These are phyloP conservation scores for Rhizopus arrhizus DNA, from an alignment of 371 early-diverging fungal genomes.

Conservation along the genomic window DNA sequence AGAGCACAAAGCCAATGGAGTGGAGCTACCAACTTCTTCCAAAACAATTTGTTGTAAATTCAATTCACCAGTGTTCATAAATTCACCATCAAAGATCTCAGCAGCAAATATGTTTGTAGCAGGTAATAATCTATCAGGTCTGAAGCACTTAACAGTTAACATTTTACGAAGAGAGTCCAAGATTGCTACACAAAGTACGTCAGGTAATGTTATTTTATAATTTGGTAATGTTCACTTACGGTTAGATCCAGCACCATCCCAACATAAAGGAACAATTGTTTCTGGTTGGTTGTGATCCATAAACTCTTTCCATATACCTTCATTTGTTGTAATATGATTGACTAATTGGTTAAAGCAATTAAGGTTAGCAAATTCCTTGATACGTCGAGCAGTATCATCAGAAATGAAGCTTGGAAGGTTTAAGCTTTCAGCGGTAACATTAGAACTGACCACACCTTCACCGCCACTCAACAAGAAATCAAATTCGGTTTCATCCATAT, in stretches of 20 bases:
- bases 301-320: conserved; percentile 65
- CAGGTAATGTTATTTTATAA: background rate
- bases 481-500: conserved; percentile 74
- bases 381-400: conserved; percentile 62
- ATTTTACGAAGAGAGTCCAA: conserved; percentile 69
- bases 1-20: conserved; percentile 91
- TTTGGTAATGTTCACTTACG: conserved; percentile 42
- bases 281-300: conserved; percentile 60
- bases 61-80: conserved; percentile 65
- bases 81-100: conserved; percentile 70
- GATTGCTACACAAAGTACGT: conserved; percentile 20
- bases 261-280: conserved; percentile 66
- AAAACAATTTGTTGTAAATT: conserved; percentile 73
- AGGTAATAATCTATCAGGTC: conserved; percentile 86
- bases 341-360: conserved; percentile 59
- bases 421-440: conserved; percentile 40
- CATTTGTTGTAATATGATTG: conserved; percentile 53
- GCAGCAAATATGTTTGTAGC: conserved; percentile 79
- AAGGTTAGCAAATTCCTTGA: conserved; percentile 58
- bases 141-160: conserved; percentile 82
- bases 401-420: conserved; percentile 60
- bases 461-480: conserved; percentile 70
- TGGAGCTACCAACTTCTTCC: conserved; percentile 73
- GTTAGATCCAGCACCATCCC: conserved; percentile 52
- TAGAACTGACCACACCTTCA: conserved; percentile 50